Percentiles rank a stretch among this genome's conserved stretches.
Conservation (phyloP, 345 rosid genomes). For the Bruguiera gymnorhiza region DNA sequence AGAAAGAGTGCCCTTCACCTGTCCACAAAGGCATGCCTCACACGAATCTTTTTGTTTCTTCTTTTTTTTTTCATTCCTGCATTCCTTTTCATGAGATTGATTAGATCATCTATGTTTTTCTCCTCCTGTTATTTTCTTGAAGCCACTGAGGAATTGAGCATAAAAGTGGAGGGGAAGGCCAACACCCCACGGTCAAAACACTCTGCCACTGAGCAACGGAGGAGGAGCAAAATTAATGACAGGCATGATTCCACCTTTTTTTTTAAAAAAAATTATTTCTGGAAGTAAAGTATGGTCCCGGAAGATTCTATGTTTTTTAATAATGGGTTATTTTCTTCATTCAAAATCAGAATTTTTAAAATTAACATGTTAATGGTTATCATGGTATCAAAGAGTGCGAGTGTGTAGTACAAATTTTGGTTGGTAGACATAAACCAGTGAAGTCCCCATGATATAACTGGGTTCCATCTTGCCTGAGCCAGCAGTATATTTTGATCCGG, state of each 20-base stretch:
- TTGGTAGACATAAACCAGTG: background rate
- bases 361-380: no score
- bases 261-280: background rate
- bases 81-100: background rate
- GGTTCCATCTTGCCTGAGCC: background rate
- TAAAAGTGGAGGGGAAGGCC: constrained; percentile 61
- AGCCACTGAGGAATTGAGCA: constrained; percentile 53
- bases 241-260: constrained; percentile 39
- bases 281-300: no score
- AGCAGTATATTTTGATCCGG: no score
- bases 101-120: background rate
- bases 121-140: background rate
- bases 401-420: no score
- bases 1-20: constrained; percentile 63
- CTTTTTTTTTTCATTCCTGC: background rate
- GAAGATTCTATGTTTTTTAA: no score
- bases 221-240: constrained; percentile 97
- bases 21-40: constrained; percentile 46
- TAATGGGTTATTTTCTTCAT: no score
- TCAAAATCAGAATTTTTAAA: no score
- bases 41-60: background rate
- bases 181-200: constrained; percentile 93
- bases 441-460: background rate
- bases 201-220: constrained; percentile 95
- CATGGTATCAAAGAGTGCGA: no score